Percentiles rank a stretch among this genome's conserved stretches.
Evolutionary conservation across 139 green algal genomes (phyloP).

Genomic region (Trebouxia sp.): DNA sequence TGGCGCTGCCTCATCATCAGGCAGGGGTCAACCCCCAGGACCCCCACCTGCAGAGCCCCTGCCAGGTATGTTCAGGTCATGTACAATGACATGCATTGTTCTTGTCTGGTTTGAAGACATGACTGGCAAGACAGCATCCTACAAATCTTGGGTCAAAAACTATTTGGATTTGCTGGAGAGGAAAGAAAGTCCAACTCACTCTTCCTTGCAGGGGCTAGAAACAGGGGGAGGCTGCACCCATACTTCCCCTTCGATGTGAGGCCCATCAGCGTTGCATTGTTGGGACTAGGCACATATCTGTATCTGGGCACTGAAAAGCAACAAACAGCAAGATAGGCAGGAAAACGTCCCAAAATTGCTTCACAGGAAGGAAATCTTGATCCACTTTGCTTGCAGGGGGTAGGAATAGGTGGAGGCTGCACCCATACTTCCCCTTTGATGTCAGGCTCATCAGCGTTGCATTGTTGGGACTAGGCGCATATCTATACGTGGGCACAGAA

Average conservation of each 20-base stretch:
- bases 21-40: not conserved
- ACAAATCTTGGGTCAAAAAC: too few species aligned
- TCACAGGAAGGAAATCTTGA: too few species aligned
- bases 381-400: not conserved
- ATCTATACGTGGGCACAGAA: too few species aligned
- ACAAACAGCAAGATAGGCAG: too few species aligned
- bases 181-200: not conserved
- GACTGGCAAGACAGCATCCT: too few species aligned
- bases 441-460: not conserved
- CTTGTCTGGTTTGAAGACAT: too few species aligned
- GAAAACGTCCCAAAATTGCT: too few species aligned
- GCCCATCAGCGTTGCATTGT: not conserved
- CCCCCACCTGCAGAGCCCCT: not conserved
- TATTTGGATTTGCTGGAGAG: too few species aligned
- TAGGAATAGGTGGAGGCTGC: slow-evolving; percentile 5
- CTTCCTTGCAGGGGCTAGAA: not conserved
- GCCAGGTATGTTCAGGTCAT: not conserved
- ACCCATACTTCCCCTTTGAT: not conserved
- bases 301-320: too few species aligned
- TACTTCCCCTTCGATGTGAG: not conserved
- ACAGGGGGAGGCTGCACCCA: slow-evolving; percentile 11
- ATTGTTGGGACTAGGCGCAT: not conserved
- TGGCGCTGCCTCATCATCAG: slow-evolving; percentile 2
- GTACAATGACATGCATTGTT: too few species aligned
- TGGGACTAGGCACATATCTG: too few species aligned